These are phyloP conservation scores for Lipomyces chichibuensis DNA, from an alignment of 805 yeast species.

Conservation along the genomic window DNA sequence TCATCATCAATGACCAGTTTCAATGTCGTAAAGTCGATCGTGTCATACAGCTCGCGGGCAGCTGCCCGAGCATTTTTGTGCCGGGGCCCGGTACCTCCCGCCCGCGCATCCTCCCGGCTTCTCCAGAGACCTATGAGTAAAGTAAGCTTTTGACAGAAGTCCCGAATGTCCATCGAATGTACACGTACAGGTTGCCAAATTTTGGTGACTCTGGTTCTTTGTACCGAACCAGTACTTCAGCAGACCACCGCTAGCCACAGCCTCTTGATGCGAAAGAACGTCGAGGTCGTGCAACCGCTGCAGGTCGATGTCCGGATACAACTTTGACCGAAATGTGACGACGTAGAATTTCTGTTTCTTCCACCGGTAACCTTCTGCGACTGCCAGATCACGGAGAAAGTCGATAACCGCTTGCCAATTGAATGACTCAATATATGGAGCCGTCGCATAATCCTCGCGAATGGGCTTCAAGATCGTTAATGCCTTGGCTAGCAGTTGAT, in stretches of 20 bases:
- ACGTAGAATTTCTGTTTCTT: not conserved
- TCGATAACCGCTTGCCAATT: not conserved
- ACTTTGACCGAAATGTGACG: not conserved
- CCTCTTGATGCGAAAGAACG: slow-evolving; percentile 1
- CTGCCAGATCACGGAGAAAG: not conserved
- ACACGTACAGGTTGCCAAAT: not conserved
- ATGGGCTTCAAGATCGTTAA: not conserved
- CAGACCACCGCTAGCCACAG: not conserved
- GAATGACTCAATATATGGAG: not conserved
- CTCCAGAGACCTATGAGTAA: slow-evolving; percentile 1
- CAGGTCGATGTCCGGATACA: slow-evolving; percentile 1
- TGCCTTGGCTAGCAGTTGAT: slow-evolving; percentile 1
- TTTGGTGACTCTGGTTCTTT: not conserved
- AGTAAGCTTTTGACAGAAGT: not conserved
- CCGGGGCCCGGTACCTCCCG: not conserved
- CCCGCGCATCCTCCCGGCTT: not conserved
- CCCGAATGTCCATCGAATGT: not conserved
- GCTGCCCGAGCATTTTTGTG: not conserved
- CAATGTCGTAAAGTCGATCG: not conserved
- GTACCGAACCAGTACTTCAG: slow-evolving; percentile 1
- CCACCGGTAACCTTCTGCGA: not conserved
- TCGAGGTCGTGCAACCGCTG: slow-evolving; percentile 1
- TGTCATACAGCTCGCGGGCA: not conserved
- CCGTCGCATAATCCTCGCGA: slow-evolving; percentile 3
- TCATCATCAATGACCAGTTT: not conserved